These are phyloP conservation scores for Coemansia sp. DNA, from an alignment of 192 early-diverging fungal species.

Conservation along the genomic window DNA sequence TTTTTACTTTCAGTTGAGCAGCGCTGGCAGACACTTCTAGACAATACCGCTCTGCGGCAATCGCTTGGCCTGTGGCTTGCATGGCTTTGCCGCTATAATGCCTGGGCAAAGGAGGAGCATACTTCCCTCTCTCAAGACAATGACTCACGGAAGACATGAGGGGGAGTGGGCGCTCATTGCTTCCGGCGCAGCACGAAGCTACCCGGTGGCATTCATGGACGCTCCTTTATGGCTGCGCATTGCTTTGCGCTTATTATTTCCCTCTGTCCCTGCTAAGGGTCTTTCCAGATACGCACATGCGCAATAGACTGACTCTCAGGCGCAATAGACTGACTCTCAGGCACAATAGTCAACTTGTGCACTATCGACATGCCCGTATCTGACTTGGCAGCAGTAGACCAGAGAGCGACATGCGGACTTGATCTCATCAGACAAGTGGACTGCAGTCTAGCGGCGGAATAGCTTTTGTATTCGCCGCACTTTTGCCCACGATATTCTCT, in stretches of 20 bases:
- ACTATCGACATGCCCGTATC: neutral
- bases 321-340: neutral
- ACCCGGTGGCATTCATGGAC: neutral
- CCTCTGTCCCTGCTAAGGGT: conserved; percentile 4
- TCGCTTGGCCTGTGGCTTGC: conserved; percentile 10
- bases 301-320: too few species aligned
- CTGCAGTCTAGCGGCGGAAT: neutral
- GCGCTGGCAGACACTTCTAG: neutral
- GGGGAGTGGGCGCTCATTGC: neutral
- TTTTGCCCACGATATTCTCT: neutral
- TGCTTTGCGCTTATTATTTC: neutral
- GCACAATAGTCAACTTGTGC: conserved; percentile 3
- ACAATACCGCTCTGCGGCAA: conserved; percentile 6
- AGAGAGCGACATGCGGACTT: neutral
- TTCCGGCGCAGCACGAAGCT: neutral
- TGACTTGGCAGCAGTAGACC: neutral
- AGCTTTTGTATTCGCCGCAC: conserved; percentile 1
- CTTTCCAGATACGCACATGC: conserved; percentile 8
- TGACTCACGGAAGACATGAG: neutral
- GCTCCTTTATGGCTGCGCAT: neutral
- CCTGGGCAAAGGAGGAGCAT: conserved; percentile 2
- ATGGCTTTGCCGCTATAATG: conserved; percentile 8
- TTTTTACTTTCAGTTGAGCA: neutral
- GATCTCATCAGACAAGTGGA: neutral
- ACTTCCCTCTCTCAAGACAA: neutral